Evolutionary conservation across 768 basidiomycete genomes (phyloP), one percentile per base, ranked within the genome.

Genomic region (Kwoniella sp.): DNA sequence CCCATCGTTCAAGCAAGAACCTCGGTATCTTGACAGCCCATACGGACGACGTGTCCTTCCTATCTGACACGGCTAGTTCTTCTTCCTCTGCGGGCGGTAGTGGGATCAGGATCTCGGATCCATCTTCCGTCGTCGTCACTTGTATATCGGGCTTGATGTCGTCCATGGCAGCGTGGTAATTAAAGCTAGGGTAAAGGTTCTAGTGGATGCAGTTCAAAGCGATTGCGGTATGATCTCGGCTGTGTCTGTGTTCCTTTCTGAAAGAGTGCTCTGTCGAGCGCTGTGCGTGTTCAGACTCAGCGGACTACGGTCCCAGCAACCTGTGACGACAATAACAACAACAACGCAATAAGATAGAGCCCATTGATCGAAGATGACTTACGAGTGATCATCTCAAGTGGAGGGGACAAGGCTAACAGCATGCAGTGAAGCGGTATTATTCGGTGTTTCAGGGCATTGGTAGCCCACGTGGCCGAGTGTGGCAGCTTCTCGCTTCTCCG

Each of bases 1-100:
- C 82, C 93, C 93, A 97, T 34, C 89, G 85, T 69, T 92, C 89
- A 84, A 93, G 86, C 58, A 96, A 83, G 77, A 89, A 90, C 76
- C 89, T 89, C 0, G 93, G 93, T 50, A 95, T 87, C 91, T 73
- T 73, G 12, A 77, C 55, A 20, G 73, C 69, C 75, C 75, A 77
- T 11, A 73, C 70, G 22, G 38, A 59, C 23, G 61, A 57, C 17
- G 25, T 52, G 48, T 61, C 61, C 55, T 54, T 55, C 47, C 38
- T 45, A 7, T 52, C 60, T 12, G 57, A 38, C 23, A 71, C 63
- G 13, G 23, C 34, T 15, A 73, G 54, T 22, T 65, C 55, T 50
- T 70, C 69, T 26, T 70, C 65, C 17, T 63, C 57, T 22, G 22
- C 54, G 17, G 54, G 54, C 22, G 34, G 34, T 30, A 55, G 54